Percentiles rank a stretch among this genome's conserved stretches.
Evolutionary conservation across 345 rosid genomes (phyloP).

Genomic region (Hypericum perforatum): DNA sequence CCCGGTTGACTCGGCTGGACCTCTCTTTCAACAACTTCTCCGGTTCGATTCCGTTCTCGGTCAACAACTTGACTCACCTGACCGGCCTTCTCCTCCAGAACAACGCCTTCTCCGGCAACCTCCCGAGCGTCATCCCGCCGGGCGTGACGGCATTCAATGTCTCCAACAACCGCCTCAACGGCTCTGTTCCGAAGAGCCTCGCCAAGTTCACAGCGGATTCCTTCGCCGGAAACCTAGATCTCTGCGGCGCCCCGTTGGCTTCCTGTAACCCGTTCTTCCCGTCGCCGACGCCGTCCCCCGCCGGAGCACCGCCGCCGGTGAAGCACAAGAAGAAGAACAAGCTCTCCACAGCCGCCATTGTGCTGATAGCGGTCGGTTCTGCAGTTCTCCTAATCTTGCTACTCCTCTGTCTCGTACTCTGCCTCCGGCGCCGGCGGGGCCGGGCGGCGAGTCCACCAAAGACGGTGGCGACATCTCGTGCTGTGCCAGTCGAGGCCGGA

Average conservation of each 20-base stretch:
- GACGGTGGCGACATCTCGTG: constrained; percentile 14
- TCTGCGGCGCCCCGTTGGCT: constrained; percentile 75
- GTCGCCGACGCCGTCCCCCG: constrained; percentile 59
- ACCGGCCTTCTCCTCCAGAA: constrained; percentile 52
- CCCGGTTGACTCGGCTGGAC: constrained; percentile 58
- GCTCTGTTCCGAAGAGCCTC: constrained; percentile 57
- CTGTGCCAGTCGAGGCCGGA: constrained; percentile 34
- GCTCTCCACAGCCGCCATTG: constrained; percentile 6
- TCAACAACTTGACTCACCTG: constrained; percentile 68
- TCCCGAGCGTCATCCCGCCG: constrained; percentile 41
- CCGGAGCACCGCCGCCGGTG: constrained; percentile 13
- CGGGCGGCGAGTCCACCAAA: constrained; percentile 33
- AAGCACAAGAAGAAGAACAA: constrained; percentile 6
- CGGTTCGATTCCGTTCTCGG: constrained; percentile 58
- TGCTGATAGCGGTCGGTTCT: constrained; percentile 3
- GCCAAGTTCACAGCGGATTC: constrained; percentile 36
- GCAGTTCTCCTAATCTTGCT: background rate
- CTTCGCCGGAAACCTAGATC: constrained; percentile 62
- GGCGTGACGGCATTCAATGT: constrained; percentile 46
- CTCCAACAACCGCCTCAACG: constrained; percentile 68
- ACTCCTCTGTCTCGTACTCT: background rate
- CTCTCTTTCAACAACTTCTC: constrained; percentile 71
- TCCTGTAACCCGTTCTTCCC: constrained; percentile 70
- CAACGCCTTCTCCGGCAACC: constrained; percentile 56
- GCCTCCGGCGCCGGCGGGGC: constrained; percentile 17